A percentile compares a stretch with the other conserved stretches of the same genome.
Conservation (phyloP, 2,329 filamentous ascomycete genomes). For the Grosmannia huntii region DNA sequence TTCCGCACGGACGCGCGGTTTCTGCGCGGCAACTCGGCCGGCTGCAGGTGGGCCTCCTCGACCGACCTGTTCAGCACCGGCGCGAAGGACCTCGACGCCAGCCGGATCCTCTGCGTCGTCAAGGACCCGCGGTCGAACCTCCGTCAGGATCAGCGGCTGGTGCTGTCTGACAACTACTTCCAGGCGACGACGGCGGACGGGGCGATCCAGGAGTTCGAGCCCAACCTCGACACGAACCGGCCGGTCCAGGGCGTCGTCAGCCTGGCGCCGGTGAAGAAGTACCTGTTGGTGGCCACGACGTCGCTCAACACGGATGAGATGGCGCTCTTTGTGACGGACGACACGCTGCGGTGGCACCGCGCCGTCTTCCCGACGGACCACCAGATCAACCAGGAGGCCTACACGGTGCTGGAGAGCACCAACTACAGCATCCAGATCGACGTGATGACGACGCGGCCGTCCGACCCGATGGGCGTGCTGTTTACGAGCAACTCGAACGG, state of each 20-base stretch:
- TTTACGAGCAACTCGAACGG: slow-evolving; percentile 97
- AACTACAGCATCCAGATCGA: slow-evolving; percentile 97
- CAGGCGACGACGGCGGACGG: slow-evolving; percentile 30
- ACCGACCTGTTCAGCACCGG: slow-evolving; percentile 61
- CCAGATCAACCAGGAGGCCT: slow-evolving; percentile 69
- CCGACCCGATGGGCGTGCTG: slow-evolving; percentile 67
- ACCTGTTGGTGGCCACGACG: slow-evolving; percentile 69
- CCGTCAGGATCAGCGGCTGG: slow-evolving; percentile 61
- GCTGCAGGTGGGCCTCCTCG: slow-evolving; percentile 81
- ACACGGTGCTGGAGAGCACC: slow-evolving; percentile 89
- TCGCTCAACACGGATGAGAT: slow-evolving; percentile 76
- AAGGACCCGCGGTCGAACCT: slow-evolving; percentile 58
- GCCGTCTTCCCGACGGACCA: slow-evolving; percentile 79
- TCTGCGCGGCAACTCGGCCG: slow-evolving; percentile 55
- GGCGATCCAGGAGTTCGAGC: slow-evolving; percentile 54
- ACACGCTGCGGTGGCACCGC: slow-evolving; percentile 77
- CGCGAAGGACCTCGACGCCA: slow-evolving; percentile 48
- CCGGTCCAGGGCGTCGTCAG: slow-evolving; percentile 70
- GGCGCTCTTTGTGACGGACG: slow-evolving; percentile 78
- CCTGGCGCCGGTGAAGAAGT: slow-evolving; percentile 74
- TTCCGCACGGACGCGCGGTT: slow-evolving; percentile 57
- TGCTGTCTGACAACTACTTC: slow-evolving; percentile 80
- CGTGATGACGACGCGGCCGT: slow-evolving; percentile 58
- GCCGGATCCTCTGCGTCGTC: slow-evolving; percentile 70
- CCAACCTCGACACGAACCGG: slow-evolving; percentile 59